Evolutionary conservation across 2,329 filamentous ascomycete genomes (phyloP), one percentile per base, ranked within the genome.

Genomic region (Hypomyces rosellus): DNA sequence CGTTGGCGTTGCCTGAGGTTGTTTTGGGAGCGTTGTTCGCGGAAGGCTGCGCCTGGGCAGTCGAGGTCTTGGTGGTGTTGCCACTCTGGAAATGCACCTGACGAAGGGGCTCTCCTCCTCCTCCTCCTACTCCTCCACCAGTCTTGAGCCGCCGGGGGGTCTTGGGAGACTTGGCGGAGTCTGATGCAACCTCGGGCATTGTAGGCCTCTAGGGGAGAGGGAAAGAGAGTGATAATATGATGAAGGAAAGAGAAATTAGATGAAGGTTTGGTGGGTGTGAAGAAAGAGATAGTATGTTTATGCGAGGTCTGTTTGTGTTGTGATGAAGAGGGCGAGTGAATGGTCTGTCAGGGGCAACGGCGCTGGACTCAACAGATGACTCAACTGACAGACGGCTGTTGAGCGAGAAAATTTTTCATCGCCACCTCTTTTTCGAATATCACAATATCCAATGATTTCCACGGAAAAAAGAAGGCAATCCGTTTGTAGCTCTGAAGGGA

Each of bases 51-150:
- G 25, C 25, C 25, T 30, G 25, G 6, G 25, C 38, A 43, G 48
- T 34, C 40, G 34, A 41, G 15, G 44, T 50, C 34, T 13, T 46
- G 36, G 25, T n/a, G 40, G 25, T n/a, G 40, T 22, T 45, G 34
- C 34, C 42, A 41, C n/a, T 48, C 7, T 57, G 58, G 45, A 68
- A 69, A 33, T 58, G 66, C 50, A 68, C 66, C 50, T 68, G 65
- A 44, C 65, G 65, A 55, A 58, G 61, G 51, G 56, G 46, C 37
- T 61, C 55, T 20, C 59, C 55, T 16, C 51, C 55, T 20, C 20
- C 20, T 20, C 20, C n/a, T n/a, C n/a, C n/a, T n/a, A n/a, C n/a
- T n/a, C n/a, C n/a, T n/a, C n/a, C n/a, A 14, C 52, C 53, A 9
- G 59, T 57, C 45, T 62, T 65, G 25, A 57, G 52, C 33, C 61